phyloP scores from a whole-genome alignment of 2,329 filamentous ascomycete species.

The Cytospora piceicola region DNA sequence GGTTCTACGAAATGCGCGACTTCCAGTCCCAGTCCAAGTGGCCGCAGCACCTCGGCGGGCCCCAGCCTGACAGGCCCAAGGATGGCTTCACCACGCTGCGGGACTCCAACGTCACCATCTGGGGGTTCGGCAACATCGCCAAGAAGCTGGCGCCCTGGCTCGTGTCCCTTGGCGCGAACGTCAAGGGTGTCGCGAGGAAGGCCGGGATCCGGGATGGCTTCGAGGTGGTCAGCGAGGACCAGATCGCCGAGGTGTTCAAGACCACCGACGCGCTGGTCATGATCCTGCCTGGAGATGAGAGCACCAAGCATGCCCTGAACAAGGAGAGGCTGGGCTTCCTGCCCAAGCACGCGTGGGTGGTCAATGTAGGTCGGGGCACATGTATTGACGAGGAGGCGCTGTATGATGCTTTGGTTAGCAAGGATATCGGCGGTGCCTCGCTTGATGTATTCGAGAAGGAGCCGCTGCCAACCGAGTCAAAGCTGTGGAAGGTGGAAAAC shows the following conservation, averaged over 20 bases:
- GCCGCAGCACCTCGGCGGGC: slow-evolving; percentile 64
- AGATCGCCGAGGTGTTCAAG: slow-evolving; percentile 55
- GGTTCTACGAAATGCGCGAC: slow-evolving; percentile 67
- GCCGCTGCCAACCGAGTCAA: slow-evolving; percentile 47
- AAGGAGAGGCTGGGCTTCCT: slow-evolving; percentile 56
- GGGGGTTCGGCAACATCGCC: slow-evolving; percentile 71
- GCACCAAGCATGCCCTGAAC: slow-evolving; percentile 60
- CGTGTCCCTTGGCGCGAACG: slow-evolving; percentile 58
- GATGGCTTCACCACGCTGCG: slow-evolving; percentile 61
- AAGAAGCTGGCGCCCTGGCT: slow-evolving; percentile 62
- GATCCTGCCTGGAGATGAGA: slow-evolving; percentile 63
- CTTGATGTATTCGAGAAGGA: slow-evolving; percentile 48
- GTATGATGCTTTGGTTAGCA: slow-evolving; percentile 37
- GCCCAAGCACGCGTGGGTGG: slow-evolving; percentile 61
- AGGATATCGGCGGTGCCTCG: slow-evolving; percentile 41
- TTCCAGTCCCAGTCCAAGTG: slow-evolving; percentile 60
- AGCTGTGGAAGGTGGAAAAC: slow-evolving; percentile 57
- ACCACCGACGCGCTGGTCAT: slow-evolving; percentile 68
- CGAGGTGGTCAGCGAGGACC: slow-evolving; percentile 60
- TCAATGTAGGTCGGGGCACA: slow-evolving; percentile 51
- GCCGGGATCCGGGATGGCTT: slow-evolving; percentile 62
- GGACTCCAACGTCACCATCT: slow-evolving; percentile 61
- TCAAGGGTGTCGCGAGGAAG: slow-evolving; percentile 60
- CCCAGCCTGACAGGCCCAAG: slow-evolving; percentile 59
- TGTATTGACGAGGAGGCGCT: slow-evolving; percentile 43